Evolutionary conservation across 148 eudicot genomes (phyloP), one percentile per base, ranked within the genome.

Genomic region (Nepenthes mirabilis): DNA sequence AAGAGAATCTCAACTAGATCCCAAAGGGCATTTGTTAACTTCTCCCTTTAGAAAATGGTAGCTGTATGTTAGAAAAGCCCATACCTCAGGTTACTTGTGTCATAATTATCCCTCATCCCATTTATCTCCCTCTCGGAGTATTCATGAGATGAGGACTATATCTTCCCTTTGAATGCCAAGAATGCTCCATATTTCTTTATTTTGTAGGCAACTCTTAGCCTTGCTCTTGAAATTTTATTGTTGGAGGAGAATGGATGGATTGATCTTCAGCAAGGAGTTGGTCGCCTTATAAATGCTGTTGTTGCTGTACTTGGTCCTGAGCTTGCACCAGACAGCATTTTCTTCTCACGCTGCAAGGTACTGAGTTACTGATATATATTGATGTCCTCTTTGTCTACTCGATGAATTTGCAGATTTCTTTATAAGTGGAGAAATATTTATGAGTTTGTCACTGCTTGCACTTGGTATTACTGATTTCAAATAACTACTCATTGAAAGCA

Each of bases 261-360:
- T 69, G 95, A 88, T 70, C 96, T 88, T 76, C 96, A 83, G 70
- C 98, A 88, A 76, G 91, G 85, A 74, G 78, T 93, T 59, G 98
- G 95, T 67, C 94, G 94, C 59, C 89, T 93, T 51, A 84, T 93
- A 67, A 93, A 93, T 82, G 98, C 98, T 65, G 84, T 93, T 77
- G 98, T 93, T 68, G 95, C 98, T 74, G 91, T 88, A 60, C 83
- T 88, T 72, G 98, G 98, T 68, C 98, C 98, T 65, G 98, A 93
- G 72, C 98, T 93, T 77, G 73, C 88, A 50, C 91, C 98, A 58
- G 98, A 89, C 63, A 93, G 98, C 83, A 88, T 78, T 71, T 93
- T 93, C 68, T 93, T 93, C 77, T 88, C 98, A 11, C 98, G 96
- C 65, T 88, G 96, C 87, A 93, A 88, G 98, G 98, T 93, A 74